phyloP scores from a whole-genome alignment of 495 filamentous ascomycete species.

The Melanomma pulvis-pyrius region DNA sequence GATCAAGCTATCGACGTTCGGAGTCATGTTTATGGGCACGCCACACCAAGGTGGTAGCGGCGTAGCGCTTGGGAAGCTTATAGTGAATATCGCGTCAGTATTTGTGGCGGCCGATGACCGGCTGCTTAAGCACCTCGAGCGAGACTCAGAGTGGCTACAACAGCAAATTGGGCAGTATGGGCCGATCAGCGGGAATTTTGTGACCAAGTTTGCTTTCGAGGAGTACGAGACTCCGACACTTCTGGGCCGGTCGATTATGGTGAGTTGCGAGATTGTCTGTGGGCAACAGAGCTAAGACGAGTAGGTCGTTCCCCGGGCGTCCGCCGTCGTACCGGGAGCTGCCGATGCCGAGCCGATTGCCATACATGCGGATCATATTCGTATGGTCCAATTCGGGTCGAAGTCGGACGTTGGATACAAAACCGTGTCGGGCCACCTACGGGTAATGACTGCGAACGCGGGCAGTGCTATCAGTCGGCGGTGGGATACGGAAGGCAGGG shows the following conservation, averaged over 20 bases:
- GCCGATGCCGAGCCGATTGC: conserved; percentile 44
- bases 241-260: conserved; percentile 37
- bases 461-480: conserved; percentile 10
- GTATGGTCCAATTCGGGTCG: conserved; percentile 46
- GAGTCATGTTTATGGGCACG: conserved; percentile 35
- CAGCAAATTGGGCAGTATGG: conserved; percentile 43
- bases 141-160: conserved; percentile 45
- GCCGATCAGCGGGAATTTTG: conserved; percentile 20
- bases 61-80: conserved; percentile 31
- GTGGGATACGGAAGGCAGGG: conserved; percentile 28
- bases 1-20: conserved; percentile 33
- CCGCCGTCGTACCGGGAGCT: conserved; percentile 42
- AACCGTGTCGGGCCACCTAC: conserved; percentile 38
- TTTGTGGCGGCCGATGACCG: conserved; percentile 39
- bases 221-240: conserved; percentile 34
- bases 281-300: conserved; percentile 8
- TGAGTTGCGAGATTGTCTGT: conserved; percentile 19
- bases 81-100: conserved; percentile 45
- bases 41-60: conserved; percentile 40
- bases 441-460: conserved; percentile 35
- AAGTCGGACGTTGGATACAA: conserved; percentile 39
- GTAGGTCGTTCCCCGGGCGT: conserved; percentile 46
- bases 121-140: conserved; percentile 42
- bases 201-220: conserved; percentile 32
- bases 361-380: conserved; percentile 46